phyloP scores from a whole-genome alignment of 257 asterid genomes.

The Petunia axillaris region DNA sequence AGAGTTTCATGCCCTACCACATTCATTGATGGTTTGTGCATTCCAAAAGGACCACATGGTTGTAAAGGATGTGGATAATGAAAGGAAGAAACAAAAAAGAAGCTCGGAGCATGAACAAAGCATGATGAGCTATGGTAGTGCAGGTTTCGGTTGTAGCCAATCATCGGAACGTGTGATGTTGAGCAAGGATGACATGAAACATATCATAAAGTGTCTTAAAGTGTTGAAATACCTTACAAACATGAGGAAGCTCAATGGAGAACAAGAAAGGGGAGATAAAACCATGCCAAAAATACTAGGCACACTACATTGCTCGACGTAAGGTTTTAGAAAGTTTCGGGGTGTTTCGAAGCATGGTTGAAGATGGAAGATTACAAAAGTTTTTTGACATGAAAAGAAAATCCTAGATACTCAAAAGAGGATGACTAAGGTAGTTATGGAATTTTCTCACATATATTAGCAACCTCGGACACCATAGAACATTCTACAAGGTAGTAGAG shows the following conservation, averaged over 20 bases:
- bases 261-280: background rate
- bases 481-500: too few relatives aligned
- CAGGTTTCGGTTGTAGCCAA: too few relatives aligned
- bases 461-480: too few relatives aligned
- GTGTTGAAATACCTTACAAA: background rate
- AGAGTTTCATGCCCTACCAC: background rate
- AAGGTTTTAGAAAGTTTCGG: background rate
- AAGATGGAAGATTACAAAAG: background rate
- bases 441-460: too few relatives aligned
- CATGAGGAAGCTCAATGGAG: background rate
- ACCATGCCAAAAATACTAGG: background rate
- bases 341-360: background rate
- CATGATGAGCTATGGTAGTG: background rate
- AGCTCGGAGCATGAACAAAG: background rate
- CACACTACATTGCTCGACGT: background rate
- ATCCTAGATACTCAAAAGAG: too few relatives aligned
- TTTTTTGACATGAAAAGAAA: too few relatives aligned
- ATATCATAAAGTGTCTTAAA: background rate
- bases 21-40: background rate
- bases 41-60: background rate
- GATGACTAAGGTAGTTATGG: too few relatives aligned
- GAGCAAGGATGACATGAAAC: background rate
- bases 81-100: slow-evolving; percentile 5
- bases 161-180: background rate
- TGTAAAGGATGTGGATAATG: background rate